Percentiles rank a stretch among this genome's conserved stretches.
Conservation (phyloP, 169 alveolate genomes). For the Cyclospora cayetanensis region DNA sequence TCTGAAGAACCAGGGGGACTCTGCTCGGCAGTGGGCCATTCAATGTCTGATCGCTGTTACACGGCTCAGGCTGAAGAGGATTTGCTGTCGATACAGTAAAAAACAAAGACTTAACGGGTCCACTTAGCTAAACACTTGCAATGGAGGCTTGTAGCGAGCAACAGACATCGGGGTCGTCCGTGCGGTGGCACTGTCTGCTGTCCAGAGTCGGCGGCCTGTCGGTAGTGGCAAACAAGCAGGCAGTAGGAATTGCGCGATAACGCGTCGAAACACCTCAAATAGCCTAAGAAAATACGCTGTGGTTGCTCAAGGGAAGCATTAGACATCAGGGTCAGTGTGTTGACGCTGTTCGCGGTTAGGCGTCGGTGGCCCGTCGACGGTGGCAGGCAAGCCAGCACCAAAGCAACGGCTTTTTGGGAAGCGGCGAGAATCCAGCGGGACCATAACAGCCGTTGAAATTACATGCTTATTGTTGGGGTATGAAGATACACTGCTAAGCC, state of each 20-base stretch:
- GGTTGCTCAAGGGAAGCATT: neutral
- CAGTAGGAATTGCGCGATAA: too few species aligned
- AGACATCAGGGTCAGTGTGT: neutral
- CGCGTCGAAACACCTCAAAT: too few species aligned
- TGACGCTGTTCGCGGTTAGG: conserved; percentile 16
- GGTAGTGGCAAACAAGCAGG: conserved; percentile 57
- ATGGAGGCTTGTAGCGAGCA: neutral
- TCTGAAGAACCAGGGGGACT: neutral
- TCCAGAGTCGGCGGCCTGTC: conserved; percentile 66
- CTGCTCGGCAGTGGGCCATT: conserved; percentile 1
- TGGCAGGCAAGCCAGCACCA: conserved; percentile 48
- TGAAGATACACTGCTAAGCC: conserved; percentile 38
- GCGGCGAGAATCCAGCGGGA: neutral
- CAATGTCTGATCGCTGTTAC: conserved; percentile 25
- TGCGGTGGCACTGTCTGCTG: conserved; percentile 18
- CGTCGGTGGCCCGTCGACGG: conserved; percentile 65
- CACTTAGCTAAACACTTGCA: neutral
- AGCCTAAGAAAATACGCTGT: too few species aligned
- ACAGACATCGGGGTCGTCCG: conserved; percentile 11
- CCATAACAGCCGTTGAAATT: neutral
- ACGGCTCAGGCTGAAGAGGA: neutral
- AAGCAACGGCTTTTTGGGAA: conserved; percentile 22
- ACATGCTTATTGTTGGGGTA: neutral
- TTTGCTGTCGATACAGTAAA: neutral
- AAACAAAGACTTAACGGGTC: neutral